Conservation (phyloP, 495 filamentous ascomycete species). For the Evernia prunastri region DNA sequence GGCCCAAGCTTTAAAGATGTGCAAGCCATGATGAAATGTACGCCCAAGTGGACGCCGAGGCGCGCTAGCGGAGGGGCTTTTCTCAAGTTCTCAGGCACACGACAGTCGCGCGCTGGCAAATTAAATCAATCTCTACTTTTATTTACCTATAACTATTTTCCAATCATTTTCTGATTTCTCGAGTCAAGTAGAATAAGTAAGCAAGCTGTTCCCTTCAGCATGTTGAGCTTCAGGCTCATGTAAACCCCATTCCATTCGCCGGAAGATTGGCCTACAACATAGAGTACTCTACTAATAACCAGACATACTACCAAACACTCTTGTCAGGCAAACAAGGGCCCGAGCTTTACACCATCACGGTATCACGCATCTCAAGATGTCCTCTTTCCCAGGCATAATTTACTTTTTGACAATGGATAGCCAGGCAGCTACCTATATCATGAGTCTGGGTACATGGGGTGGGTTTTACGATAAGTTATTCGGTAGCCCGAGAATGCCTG, state of each 20-base stretch:
- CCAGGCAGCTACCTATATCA: background rate
- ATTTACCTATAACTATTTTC: too few species aligned
- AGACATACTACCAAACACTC: too few species aligned
- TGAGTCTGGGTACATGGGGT: background rate
- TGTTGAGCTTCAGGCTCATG: background rate
- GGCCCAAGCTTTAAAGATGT: background rate
- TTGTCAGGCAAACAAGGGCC: background rate
- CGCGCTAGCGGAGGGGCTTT: background rate
- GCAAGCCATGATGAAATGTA: background rate
- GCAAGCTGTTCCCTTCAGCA: background rate
- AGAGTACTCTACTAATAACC: too few species aligned
- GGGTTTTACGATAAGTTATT: background rate
- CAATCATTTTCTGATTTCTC: too few species aligned
- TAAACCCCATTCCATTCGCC: background rate
- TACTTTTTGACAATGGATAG: background rate
- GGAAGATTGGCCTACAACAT: too few species aligned
- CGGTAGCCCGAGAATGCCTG: background rate
- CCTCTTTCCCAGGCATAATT: background rate
- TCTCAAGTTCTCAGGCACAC: slow-evolving; percentile 7
- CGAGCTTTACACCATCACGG: background rate
- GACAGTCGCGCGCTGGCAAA: slow-evolving; percentile 17
- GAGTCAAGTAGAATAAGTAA: too few species aligned
- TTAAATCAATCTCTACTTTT: too few species aligned
- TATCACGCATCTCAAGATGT: background rate
- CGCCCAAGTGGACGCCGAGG: background rate